Evolutionary conservation across 2,329 filamentous ascomycete genomes (phyloP).

Genomic region (Fusarium napiforme): DNA sequence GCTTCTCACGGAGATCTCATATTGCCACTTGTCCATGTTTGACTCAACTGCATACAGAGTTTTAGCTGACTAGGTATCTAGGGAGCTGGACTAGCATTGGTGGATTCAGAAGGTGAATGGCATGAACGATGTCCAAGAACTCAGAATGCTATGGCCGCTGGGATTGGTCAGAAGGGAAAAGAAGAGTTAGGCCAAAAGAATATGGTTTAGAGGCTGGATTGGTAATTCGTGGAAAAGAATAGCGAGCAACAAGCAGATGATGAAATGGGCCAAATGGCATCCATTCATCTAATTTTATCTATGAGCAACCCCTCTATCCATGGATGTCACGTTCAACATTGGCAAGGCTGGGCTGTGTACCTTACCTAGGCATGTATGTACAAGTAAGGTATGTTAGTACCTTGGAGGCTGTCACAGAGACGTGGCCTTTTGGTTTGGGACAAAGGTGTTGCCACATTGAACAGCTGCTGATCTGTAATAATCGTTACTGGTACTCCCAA

Average conservation of each 20-base stretch:
- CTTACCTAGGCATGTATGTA: background rate
- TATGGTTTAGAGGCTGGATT: background rate
- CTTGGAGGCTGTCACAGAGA: conserved; percentile 11
- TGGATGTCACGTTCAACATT: background rate
- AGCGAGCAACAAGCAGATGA: conserved; percentile 12
- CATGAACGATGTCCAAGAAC: background rate
- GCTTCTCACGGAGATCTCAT: background rate
- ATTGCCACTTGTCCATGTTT: background rate
- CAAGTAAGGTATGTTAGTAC: background rate
- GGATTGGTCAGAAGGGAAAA: background rate
- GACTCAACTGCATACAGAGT: background rate
- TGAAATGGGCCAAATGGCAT: background rate
- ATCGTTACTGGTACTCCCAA: background rate
- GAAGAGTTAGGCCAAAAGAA: background rate
- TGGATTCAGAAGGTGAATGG: background rate
- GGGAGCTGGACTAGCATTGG: background rate
- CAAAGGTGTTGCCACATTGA: conserved; percentile 30
- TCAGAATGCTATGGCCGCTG: background rate
- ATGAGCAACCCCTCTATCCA: background rate
- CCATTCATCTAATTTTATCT: background rate
- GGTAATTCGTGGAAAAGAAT: conserved; percentile 11
- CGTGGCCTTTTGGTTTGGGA: conserved; percentile 22
- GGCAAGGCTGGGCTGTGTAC: conserved; percentile 17
- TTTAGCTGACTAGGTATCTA: background rate
- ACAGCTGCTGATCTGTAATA: background rate